Conservation (phyloP, 441 rosid genomes). For the Gossypium lobatum region DNA sequence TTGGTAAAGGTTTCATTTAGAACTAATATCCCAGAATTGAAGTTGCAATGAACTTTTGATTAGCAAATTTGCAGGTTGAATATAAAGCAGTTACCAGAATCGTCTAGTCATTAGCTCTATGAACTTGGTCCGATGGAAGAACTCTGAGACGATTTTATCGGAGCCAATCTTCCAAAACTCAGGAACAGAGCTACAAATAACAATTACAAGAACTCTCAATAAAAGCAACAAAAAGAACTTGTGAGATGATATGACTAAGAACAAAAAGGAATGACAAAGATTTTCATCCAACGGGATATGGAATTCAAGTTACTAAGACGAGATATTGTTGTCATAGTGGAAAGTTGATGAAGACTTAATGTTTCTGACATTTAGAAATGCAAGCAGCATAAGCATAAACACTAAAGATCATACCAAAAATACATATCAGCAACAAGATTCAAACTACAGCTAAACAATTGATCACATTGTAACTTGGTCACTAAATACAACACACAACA, state of each 20-base stretch:
- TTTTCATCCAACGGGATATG: not conserved
- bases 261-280: not conserved
- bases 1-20: not conserved
- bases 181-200: not conserved
- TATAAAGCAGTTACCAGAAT: not conserved
- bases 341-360: not conserved
- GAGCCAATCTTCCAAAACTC: not conserved
- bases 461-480: not conserved
- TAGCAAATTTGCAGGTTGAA: not conserved
- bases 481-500: not conserved
- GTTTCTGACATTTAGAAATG: not conserved
- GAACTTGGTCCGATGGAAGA: not conserved
- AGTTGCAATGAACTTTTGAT: not conserved
- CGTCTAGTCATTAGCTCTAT: not conserved
- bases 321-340: not conserved
- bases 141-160: not conserved
- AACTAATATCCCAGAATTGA: not conserved
- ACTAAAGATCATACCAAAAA: not conserved
- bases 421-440: not conserved
- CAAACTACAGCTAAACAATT: not conserved
- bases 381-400: not conserved
- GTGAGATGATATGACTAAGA: not conserved
- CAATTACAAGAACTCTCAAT: not conserved
- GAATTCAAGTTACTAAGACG: not conserved
- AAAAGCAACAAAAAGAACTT: not conserved